Base-by-base conservation (phyloP, 208 protist species). In the Trypanosoma melophagium region DNA sequence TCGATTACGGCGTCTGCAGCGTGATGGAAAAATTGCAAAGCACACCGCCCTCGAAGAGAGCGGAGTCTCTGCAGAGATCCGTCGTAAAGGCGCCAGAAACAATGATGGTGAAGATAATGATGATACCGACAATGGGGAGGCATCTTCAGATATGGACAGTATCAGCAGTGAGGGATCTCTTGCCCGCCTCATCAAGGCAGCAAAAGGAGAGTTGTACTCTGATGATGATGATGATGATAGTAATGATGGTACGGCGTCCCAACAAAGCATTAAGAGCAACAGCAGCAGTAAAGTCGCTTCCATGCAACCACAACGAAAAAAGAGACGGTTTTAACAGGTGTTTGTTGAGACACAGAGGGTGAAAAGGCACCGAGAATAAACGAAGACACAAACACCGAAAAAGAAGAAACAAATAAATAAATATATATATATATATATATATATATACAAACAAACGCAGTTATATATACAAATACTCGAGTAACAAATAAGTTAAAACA, bases 1-100 rank as follows among this genome's bases (percentile, higher is more conserved):
- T 7, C 86, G 85, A 42, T 84, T 94, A 35, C 90, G 90, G 21
- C 70, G 79, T 5, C 69, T 94, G 38, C 87, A 96, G 58, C 76
- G 77, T 44, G 58, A 60, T 25, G 87, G 90, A 40, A 81, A 82
- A 31, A 74, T 92, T 21, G 78, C 86, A 41, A 87, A 83, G 56
- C 90, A 87, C 50, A 73, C 60, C 7, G 77, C 81, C 7, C 75
- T 96, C 22, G 74, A 90, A 42, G 80, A 89, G 16, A 81, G 65
- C 52, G 77, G 72, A 1, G 80, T 72, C 19, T 70, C 65, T 19
- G 78, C 71, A 12, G 49, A 53, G 25, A 60, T 71, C 21, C 69
- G 69, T 14, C 70, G 80, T 0, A 57, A 68, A 19, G 57, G 72
- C 12, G 63, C 59, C 0, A 57, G 52, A 24, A 49, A 55, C 17